Conservation (phyloP, 1,284 basidiomycete species). For the Microbotryum saponariae region DNA sequence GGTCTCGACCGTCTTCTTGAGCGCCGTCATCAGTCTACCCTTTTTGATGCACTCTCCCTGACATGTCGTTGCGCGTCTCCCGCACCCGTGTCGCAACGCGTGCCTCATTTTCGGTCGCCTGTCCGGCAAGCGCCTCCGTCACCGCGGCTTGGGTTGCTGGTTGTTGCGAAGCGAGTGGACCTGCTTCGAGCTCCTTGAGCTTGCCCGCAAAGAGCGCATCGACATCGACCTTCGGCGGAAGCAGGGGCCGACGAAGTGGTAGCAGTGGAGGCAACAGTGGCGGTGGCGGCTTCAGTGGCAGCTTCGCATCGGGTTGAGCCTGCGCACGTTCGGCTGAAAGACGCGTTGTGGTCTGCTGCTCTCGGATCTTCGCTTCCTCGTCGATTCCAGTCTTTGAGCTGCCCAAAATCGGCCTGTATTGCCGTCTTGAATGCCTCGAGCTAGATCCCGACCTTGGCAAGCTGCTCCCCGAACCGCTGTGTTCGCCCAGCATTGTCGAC, state of each 20-base stretch:
- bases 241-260: slow-evolving; percentile 4
- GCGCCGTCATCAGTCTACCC: neutral
- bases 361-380: slow-evolving; percentile 22
- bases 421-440: slow-evolving; percentile 21
- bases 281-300: neutral
- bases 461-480: neutral
- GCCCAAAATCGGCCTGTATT: slow-evolving; percentile 19
- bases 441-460: slow-evolving; percentile 17
- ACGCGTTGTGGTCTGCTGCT: slow-evolving; percentile 21
- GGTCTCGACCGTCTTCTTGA: neutral
- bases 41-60: neutral
- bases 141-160: slow-evolving; percentile 22
- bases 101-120: neutral
- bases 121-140: slow-evolving; percentile 1
- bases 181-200: slow-evolving; percentile 18
- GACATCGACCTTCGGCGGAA: slow-evolving; percentile 9
- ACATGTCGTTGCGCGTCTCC: neutral
- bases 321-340: slow-evolving; percentile 23
- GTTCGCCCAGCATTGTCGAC: neutral
- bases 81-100: neutral
- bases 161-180: slow-evolving; percentile 10
- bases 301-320: slow-evolving; percentile 15
- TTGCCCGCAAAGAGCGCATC: slow-evolving; percentile 26
- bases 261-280: neutral
- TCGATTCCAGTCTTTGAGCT: slow-evolving; percentile 20